Evolutionary conservation across 2,329 filamentous ascomycete species (phyloP).

Genomic region (Huntiella bhutanensis): DNA sequence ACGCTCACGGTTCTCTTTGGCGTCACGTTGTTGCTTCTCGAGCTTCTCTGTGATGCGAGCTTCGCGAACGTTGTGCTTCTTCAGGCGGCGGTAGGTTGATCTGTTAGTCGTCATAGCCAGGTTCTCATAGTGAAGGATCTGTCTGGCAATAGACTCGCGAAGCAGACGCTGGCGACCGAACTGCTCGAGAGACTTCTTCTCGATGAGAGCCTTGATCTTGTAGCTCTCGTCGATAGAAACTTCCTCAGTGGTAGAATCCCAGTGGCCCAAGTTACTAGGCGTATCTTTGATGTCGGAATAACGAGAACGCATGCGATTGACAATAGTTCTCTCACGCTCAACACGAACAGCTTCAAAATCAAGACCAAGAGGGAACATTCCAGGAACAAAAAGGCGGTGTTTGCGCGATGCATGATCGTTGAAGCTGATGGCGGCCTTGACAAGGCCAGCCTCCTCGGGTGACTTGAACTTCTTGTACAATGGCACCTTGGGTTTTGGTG

Average conservation of each 20-base stretch:
- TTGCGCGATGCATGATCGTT: conserved; percentile 58
- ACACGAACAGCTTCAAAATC: conserved; percentile 73
- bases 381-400: conserved; percentile 64
- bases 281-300: conserved; percentile 69
- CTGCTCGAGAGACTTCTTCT: conserved; percentile 81
- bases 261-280: conserved; percentile 69
- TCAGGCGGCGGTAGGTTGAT: conserved; percentile 74
- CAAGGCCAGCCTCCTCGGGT: conserved; percentile 41
- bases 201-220: conserved; percentile 80
- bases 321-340: conserved; percentile 72
- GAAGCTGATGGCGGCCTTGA: conserved; percentile 50
- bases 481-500: conserved; percentile 23
- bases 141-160: conserved; percentile 68
- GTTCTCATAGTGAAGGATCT: conserved; percentile 92
- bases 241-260: conserved; percentile 56
- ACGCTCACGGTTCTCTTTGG: conserved; percentile 88
- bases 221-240: conserved; percentile 58
- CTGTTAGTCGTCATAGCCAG: conserved; percentile 94
- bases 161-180: conserved; percentile 74
- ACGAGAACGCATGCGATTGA: conserved; percentile 74
- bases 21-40: conserved; percentile 95
- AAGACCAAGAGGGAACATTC: conserved; percentile 72
- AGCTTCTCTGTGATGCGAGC: conserved; percentile 96
- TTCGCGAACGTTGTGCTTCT: conserved; percentile 92
- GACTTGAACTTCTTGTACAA: conserved; percentile 57